Evolutionary conservation across 352 stramenopile species (phyloP).

Genomic region (Plasmopara muralis): DNA sequence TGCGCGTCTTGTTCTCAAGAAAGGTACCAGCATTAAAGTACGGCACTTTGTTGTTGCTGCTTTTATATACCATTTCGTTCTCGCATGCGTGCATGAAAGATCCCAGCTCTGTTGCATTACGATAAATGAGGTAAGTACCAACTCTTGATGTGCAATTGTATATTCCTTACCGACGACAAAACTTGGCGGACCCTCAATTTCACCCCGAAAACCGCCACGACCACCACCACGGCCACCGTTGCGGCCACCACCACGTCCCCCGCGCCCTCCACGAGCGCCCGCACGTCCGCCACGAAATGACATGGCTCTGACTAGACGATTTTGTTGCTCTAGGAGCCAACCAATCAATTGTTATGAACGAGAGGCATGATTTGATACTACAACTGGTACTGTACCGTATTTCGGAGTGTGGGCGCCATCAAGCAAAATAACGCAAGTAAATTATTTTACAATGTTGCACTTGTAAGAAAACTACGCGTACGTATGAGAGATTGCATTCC

Average conservation of each 20-base stretch:
- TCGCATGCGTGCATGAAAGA: constrained; percentile 96
- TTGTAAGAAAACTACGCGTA: too few species aligned
- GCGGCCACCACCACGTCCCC: constrained; percentile 36
- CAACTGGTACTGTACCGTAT: too few species aligned
- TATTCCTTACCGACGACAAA: constrained; percentile 56
- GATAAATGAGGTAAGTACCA: constrained; percentile 3
- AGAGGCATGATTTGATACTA: too few species aligned
- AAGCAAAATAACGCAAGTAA: too few species aligned
- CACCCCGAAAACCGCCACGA: constrained; percentile 29
- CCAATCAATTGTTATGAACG: too few species aligned
- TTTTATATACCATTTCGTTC: constrained; percentile 97
- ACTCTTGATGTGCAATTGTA: neutral
- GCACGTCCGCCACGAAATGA: constrained; percentile 54
- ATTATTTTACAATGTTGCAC: too few species aligned
- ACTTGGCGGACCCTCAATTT: constrained; percentile 61
- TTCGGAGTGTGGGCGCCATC: too few species aligned
- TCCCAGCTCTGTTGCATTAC: constrained; percentile 80
- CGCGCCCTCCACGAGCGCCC: constrained; percentile 41
- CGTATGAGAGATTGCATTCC: too few species aligned
- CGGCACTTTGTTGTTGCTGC: constrained; percentile 93
- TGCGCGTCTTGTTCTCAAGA: constrained; percentile 98
- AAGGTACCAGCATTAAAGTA: constrained; percentile 99
- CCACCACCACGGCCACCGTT: constrained; percentile 30
- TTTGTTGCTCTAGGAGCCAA: too few species aligned
- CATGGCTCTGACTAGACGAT: constrained; percentile 14